Evolutionary conservation across 2,329 filamentous ascomycete genomes (phyloP).

Genomic region (Apiospora saccharicola): DNA sequence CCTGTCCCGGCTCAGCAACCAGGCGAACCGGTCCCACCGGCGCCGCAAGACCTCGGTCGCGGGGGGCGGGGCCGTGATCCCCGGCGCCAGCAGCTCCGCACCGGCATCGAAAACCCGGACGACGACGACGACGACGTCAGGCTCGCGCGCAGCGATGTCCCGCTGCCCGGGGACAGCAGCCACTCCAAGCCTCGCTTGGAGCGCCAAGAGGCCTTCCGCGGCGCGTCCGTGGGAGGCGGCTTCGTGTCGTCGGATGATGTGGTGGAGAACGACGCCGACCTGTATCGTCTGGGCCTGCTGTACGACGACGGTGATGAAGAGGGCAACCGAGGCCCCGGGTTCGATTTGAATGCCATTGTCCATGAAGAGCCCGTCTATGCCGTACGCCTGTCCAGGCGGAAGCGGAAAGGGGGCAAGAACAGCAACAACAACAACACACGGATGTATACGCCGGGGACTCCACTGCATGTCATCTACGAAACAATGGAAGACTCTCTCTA

Average conservation of each 20-base stretch:
- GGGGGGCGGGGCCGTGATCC: background rate
- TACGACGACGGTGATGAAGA: constrained; percentile 33
- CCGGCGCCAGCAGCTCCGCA: background rate
- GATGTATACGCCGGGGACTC: background rate
- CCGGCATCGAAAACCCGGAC: background rate
- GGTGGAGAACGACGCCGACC: constrained; percentile 34
- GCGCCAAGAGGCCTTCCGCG: constrained; percentile 39
- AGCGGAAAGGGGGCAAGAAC: constrained; percentile 4
- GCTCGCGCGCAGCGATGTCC: constrained; percentile 30
- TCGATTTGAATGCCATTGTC: constrained; percentile 34
- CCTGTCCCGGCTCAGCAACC: background rate
- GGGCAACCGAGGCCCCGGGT: constrained; percentile 29
- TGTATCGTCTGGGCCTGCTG: constrained; percentile 37
- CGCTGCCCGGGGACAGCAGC: constrained; percentile 30
- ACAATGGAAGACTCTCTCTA: constrained; percentile 4
- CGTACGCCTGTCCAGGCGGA: constrained; percentile 35
- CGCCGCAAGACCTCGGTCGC: background rate
- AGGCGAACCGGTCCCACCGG: background rate
- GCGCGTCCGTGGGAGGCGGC: constrained; percentile 25
- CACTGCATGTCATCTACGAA: background rate
- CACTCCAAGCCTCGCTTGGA: constrained; percentile 34
- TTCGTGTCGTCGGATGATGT: constrained; percentile 31
- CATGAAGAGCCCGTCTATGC: constrained; percentile 36
- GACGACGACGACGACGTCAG: background rate
- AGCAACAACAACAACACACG: background rate